These are phyloP conservation scores for Zangia roseola DNA, from an alignment of 768 basidiomycete species.

Conservation along the genomic window DNA sequence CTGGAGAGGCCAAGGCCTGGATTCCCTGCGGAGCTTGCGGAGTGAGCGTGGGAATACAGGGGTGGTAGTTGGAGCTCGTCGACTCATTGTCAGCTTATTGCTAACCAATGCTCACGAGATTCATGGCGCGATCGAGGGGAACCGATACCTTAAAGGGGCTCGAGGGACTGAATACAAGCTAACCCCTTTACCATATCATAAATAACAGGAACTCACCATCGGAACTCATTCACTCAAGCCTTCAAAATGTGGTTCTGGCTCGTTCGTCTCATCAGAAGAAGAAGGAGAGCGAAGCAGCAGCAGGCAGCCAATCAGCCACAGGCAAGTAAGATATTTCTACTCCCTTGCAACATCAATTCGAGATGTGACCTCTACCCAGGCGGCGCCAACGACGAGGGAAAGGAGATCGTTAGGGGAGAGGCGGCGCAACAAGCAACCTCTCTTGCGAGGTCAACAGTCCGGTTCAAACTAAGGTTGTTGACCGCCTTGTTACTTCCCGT, in stretches of 20 bases:
- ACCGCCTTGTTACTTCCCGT: conserved; percentile 41
- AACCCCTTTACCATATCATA: neutral
- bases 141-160: too few relatives aligned
- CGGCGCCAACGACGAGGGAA: neutral
- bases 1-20: conserved; percentile 53
- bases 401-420: neutral
- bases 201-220: neutral
- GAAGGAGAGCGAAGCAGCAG: neutral
- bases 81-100: too few relatives aligned
- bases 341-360: neutral
- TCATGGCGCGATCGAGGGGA: too few relatives aligned
- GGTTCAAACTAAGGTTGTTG: conserved; percentile 21
- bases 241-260: conserved; percentile 10
- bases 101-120: too few relatives aligned
- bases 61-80: too few relatives aligned
- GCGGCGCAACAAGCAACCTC: too few relatives aligned
- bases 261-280: conserved; percentile 6
- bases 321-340: neutral
- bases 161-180: too few relatives aligned
- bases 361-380: neutral
- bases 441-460: neutral
- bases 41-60: neutral
- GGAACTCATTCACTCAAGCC: neutral
- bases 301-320: neutral
- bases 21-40: neutral